Evolutionary conservation across 2,329 filamentous ascomycete species (phyloP).

Genomic region (Hirsutella rhossiliensis): DNA sequence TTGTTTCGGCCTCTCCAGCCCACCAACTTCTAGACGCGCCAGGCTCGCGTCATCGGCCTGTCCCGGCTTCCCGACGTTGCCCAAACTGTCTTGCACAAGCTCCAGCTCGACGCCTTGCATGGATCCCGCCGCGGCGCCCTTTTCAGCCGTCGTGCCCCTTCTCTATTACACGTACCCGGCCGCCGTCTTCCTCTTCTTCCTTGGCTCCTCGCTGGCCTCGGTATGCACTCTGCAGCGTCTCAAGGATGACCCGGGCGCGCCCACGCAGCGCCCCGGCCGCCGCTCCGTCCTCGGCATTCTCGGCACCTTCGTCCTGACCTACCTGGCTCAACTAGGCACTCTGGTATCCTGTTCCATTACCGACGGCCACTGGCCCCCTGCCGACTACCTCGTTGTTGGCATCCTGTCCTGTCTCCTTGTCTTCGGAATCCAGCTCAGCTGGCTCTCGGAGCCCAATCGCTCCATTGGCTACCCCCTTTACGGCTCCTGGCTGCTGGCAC

Average conservation of each 20-base stretch:
- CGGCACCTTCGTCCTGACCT: constrained; percentile 30
- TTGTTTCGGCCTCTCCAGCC: background rate
- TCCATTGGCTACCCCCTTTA: constrained; percentile 52
- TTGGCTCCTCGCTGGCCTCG: constrained; percentile 35
- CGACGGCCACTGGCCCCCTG: constrained; percentile 25
- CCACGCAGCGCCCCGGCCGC: constrained; percentile 8
- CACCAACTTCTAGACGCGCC: background rate
- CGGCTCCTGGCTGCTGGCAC: constrained; percentile 47
- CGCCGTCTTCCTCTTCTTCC: constrained; percentile 44
- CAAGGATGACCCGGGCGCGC: constrained; percentile 10
- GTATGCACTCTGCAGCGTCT: constrained; percentile 40
- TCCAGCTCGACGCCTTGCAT: constrained; percentile 6
- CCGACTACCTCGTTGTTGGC: constrained; percentile 41
- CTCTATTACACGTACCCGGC: constrained; percentile 50
- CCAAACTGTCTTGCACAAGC: background rate
- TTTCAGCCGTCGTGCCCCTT: constrained; percentile 21
- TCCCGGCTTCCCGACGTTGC: background rate
- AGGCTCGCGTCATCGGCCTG: background rate
- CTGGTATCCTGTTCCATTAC: constrained; percentile 24
- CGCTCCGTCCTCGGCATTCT: constrained; percentile 27
- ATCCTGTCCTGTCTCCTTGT: constrained; percentile 48
- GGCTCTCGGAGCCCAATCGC: constrained; percentile 35
- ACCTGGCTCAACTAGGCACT: constrained; percentile 31
- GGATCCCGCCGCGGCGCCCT: constrained; percentile 5
- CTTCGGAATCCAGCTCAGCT: constrained; percentile 49